Base-by-base conservation (phyloP, 1,284 basidiomycete species). In the Takashimella tepidaria region DNA sequence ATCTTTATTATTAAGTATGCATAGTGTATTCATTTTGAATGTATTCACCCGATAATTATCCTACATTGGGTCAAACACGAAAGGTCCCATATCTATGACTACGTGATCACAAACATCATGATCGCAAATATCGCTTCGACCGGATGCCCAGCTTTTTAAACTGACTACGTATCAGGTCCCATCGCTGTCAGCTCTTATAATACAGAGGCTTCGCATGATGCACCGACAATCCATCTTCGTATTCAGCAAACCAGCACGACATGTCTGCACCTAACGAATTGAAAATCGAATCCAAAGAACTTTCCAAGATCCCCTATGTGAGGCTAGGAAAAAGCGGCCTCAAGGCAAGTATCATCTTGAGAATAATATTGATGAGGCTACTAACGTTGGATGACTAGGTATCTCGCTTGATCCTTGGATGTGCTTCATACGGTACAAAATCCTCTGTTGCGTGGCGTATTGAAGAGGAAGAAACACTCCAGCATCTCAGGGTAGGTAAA, bases 271-370 rank as follows among this genome's bases (percentile, higher is more conserved):
- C 31, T 16, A 37, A 37, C 31, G 16, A 16, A 8, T 16, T 37
- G 10, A 8, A 37, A 16, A 37, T 37, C 31, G 31, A 37, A n/a
- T 47, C 45, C 26, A 47, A 47, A 47, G 23, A 21, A 12, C 47
- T 37, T 31, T n/a, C n/a, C 23, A 58, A 48, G 44, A 58, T 58
- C 50, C 54, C 54, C 31, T 59, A 59, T 48, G 78, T 79, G 22
- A 72, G 77, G 6, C 72, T 80, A 12, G 79, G 80, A 21, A 76
- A 76, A 50, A 78, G 76, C 5, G 79, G 79, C 4, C 65, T 81
- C 45, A 79, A 79, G 58, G 78, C 55, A 62, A 23, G 54, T 43
- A 10, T 16, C 25, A 4, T 11, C 45, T n/a, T 49, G 21, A 47
- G 25, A 51, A 3, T 26, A n/a, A 12, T 50, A 25, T 41, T n/a